Base-by-base conservation (phyloP, 2,329 filamentous ascomycete species). In the Botrytis elliptica region DNA sequence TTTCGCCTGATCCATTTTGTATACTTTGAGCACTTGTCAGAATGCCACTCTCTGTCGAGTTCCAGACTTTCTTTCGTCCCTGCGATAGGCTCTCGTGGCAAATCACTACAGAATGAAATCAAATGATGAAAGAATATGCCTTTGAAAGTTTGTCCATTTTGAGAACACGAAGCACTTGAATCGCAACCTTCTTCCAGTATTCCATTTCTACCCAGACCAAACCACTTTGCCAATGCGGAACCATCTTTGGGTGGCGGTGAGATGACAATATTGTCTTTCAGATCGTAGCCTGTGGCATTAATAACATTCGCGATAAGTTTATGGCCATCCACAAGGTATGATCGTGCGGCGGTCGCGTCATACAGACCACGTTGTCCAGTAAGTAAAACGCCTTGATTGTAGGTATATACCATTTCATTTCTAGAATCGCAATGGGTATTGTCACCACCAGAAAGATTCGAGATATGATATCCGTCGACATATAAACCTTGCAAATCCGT, bases 121-220 rank as follows among this genome's bases (percentile, higher is more conserved):
- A 98, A 85, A 80, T 98, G 95, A 80, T 97, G 93, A 83, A 97
- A 97, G 85, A 95, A 97, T 73, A 98, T 95, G 42, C 93, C 93
- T 82, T 98, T 98, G 88, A 98, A 98, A 0, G 93, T 94, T 79
- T 98, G 95, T 0, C 87, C 88, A 78, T 98, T 88, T 81, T 98
- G 94, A 29, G 89, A 94, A 81, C 95, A 98, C 60, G 84, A 86
- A 4, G 89, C 93, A 29, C 84, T 84, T 3, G 90, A 88, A 81
- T 98, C 95, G 80, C 95, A 98, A 52, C 87, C 83, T 66, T 98
- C 95, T 81, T 97, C 94, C 60, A 98, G 83, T 42, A 98, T 88
- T 2, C 95, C 95, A 29, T 88, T 88, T 7, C 92, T 88, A 40
- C 95, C 95, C 0, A 97, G 86, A 0, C 94, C 93, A 57, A 86